A percentile compares a stretch with the other conserved stretches of the same genome.
These are phyloP conservation scores for Acanthamoeba healyi DNA, from an alignment of 208 protist genomes.

Conservation along the genomic window DNA sequence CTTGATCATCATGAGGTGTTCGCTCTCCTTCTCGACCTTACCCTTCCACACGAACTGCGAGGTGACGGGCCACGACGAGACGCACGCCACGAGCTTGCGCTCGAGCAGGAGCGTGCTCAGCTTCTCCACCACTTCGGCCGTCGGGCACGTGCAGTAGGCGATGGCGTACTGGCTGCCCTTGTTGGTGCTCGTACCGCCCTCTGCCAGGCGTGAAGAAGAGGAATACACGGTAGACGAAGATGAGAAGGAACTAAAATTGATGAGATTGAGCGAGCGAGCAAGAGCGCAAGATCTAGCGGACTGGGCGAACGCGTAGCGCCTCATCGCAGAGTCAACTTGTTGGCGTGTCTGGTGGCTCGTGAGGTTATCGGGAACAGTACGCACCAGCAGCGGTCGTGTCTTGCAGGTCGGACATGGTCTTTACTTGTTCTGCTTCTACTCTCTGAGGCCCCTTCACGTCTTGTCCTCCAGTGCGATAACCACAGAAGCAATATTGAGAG, in stretches of 20 bases:
- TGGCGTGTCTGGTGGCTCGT: too few species aligned
- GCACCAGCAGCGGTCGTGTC: too few species aligned
- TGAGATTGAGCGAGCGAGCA: too few species aligned
- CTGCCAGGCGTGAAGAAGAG: not conserved
- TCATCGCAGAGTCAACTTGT: too few species aligned
- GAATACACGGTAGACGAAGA: too few species aligned
- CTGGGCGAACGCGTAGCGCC: too few species aligned
- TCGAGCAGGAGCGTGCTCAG: not conserved
- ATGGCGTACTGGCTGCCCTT: not conserved
- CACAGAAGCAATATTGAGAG: not conserved
- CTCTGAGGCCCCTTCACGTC: too few species aligned
- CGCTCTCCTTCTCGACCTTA: slow-evolving; percentile 24
- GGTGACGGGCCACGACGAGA: slow-evolving; percentile 8
- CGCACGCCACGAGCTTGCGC: slow-evolving; percentile 12
- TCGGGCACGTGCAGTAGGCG: slow-evolving; percentile 14
- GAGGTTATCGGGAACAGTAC: too few species aligned
- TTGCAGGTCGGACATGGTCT: too few species aligned
- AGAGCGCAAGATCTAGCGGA: too few species aligned
- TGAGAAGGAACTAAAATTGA: not conserved
- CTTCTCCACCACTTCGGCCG: slow-evolving; percentile 5
- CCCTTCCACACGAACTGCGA: slow-evolving; percentile 15
- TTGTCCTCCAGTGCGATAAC: too few species aligned
- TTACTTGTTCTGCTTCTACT: too few species aligned
- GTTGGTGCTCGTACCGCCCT: not conserved
- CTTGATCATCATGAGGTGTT: slow-evolving; percentile 52